A percentile compares a stretch with the other conserved stretches of the same genome.
These are phyloP conservation scores for Rhynchospora tenuis DNA, from an alignment of 176 grass and related monocot species.

Conservation along the genomic window DNA sequence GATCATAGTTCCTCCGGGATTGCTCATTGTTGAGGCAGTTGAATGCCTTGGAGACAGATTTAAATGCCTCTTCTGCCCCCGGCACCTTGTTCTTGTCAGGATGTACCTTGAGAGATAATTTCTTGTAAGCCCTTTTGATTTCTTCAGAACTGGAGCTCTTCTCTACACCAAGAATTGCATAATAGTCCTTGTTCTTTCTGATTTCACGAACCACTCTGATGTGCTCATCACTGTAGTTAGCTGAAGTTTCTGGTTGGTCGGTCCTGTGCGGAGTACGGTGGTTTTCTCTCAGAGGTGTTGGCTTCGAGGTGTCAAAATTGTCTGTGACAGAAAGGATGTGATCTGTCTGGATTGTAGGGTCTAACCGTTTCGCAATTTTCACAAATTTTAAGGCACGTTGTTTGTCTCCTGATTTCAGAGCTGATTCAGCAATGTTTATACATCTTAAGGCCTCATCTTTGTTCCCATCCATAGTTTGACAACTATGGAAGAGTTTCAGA, in stretches of 20 bases:
- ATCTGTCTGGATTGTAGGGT: slow-evolving; percentile 44
- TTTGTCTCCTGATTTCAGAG: slow-evolving; percentile 63
- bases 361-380: slow-evolving; percentile 65
- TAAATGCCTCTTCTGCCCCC: slow-evolving; percentile 89
- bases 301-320: slow-evolving; percentile 31
- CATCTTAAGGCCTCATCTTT: slow-evolving; percentile 86
- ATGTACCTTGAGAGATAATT: slow-evolving; percentile 81
- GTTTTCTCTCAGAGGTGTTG: slow-evolving; percentile 7
- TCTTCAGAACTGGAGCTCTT: slow-evolving; percentile 64
- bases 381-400: slow-evolving; percentile 54
- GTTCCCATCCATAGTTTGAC: slow-evolving; percentile 66
- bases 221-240: slow-evolving; percentile 57
- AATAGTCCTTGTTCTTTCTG: slow-evolving; percentile 77
- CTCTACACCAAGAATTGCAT: slow-evolving; percentile 74
- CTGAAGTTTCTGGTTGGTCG: not conserved
- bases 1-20: slow-evolving; percentile 66
- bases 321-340: slow-evolving; percentile 40
- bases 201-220: slow-evolving; percentile 54
- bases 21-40: slow-evolving; percentile 81
- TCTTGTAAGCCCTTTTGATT: slow-evolving; percentile 81
- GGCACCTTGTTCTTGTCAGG: slow-evolving; percentile 95
- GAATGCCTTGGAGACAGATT: slow-evolving; percentile 79
- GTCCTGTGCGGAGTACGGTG: not conserved
- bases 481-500: not conserved
- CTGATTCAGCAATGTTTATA: slow-evolving; percentile 57